These are phyloP conservation scores for Suillus discolor DNA, from an alignment of 768 basidiomycete genomes.

Conservation along the genomic window DNA sequence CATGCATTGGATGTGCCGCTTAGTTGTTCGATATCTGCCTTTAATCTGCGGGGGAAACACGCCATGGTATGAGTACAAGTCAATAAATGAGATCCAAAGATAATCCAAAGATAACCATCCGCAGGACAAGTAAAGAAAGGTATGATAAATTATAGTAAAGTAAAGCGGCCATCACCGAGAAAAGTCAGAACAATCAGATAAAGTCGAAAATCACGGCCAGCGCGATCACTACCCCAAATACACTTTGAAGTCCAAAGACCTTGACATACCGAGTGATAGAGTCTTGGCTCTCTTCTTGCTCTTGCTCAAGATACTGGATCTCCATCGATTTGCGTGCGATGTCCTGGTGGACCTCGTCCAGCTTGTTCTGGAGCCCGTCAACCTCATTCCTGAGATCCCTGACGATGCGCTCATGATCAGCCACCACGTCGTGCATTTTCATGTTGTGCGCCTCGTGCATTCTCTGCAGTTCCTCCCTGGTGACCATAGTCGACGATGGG, in stretches of 20 bases:
- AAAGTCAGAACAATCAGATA: constrained; percentile 33
- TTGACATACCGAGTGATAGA: constrained; percentile 78
- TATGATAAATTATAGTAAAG: constrained; percentile 20
- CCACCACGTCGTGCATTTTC: constrained; percentile 74
- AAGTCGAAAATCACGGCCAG: constrained; percentile 59
- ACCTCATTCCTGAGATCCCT: constrained; percentile 59
- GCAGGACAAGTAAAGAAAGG: constrained; percentile 18
- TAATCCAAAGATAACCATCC: constrained; percentile 21
- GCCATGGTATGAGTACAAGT: constrained; percentile 26
- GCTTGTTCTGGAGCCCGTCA: constrained; percentile 48
- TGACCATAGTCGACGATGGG: constrained; percentile 46
- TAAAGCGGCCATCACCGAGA: constrained; percentile 13
- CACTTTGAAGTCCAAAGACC: constrained; percentile 60
- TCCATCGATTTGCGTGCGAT: constrained; percentile 77
- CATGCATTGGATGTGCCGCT: constrained; percentile 34
- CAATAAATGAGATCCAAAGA: constrained; percentile 40
- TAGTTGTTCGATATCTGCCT: constrained; percentile 62
- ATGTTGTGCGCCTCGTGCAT: constrained; percentile 85
- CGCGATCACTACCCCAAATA: constrained; percentile 51
- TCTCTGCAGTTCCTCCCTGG: constrained; percentile 76
- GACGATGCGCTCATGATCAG: constrained; percentile 61
- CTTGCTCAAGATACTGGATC: constrained; percentile 76
- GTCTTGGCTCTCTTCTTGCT: constrained; percentile 76
- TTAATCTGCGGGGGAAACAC: constrained; percentile 53
- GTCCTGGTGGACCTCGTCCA: constrained; percentile 60